Conservation (phyloP, 73 alveolate genomes). For the Paramecium pentaurelia region DNA sequence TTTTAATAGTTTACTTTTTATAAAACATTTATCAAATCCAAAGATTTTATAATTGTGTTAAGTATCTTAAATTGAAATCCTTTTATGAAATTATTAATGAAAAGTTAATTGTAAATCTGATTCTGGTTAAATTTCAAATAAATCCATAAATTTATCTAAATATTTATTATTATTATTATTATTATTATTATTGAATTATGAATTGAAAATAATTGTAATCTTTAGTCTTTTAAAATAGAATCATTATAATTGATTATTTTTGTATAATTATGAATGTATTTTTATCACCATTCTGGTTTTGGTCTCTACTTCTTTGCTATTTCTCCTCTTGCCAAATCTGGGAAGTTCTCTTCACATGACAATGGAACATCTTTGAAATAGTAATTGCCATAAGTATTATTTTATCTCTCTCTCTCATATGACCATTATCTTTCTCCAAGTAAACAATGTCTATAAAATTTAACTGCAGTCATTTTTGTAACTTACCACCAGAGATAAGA, state of each 20-base stretch:
- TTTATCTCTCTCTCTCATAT: constrained; percentile 56
- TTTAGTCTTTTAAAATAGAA: not conserved
- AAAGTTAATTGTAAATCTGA: not conserved
- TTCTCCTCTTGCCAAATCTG: constrained; percentile 63
- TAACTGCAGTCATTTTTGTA: constrained; percentile 46
- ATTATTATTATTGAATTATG: not conserved
- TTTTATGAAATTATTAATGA: not conserved
- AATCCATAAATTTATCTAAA: not conserved
- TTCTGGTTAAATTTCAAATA: not conserved
- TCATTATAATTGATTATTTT: not conserved
- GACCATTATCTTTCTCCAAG: constrained; percentile 60
- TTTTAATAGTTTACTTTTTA: not conserved
- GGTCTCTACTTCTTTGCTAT: constrained; percentile 55
- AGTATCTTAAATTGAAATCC: not conserved
- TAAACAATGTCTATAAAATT: constrained; percentile 47
- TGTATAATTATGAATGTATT: not conserved
- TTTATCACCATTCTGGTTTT: constrained; percentile 10
- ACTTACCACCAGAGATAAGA: constrained; percentile 54
- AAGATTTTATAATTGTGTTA: not conserved
- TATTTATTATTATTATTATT: not conserved
- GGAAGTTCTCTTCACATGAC: constrained; percentile 62
- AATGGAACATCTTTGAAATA: constrained; percentile 61
- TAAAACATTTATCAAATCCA: not conserved
- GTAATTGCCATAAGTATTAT: constrained; percentile 47
- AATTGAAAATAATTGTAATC: not conserved